Evolutionary conservation across 2,329 filamentous ascomycete genomes (phyloP), one percentile per base, ranked within the genome.

Genomic region (Fusarium tjaetaba): DNA sequence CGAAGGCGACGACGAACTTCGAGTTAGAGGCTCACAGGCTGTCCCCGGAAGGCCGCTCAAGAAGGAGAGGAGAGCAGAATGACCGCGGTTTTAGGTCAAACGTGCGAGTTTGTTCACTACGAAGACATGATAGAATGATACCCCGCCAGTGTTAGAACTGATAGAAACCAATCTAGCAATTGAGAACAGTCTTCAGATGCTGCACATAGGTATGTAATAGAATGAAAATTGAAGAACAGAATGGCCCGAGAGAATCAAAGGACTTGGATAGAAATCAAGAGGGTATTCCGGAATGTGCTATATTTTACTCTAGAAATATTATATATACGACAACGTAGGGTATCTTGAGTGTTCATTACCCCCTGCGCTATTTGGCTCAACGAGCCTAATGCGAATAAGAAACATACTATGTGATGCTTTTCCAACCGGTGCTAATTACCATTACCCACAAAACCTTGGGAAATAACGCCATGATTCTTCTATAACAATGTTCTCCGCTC

Each of bases 1-100:
- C n/a, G 73, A 79, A 16, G 74, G 60, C 18, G 70, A 77, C 20
- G 57, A 77, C 36, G 77, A 80, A 4, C 58, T 80, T 26, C 65
- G 64, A 58, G 61, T 81, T 51, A 77, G 71, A 63, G 68, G 75
- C 45, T 73, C 79, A 15, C 72, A 77, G 26, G 71, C 55, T 28
- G 63, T 70, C 14, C 75, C 71, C 10, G 73, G 73, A 24, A 71
- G 75, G 58, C 51, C 41, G 34, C 57, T 69, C 11, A 81, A 82
- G 65, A 68, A 46, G 43, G 81, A 79, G 30, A 75, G 43, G 34
- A 58, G 34, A 48, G 58, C 32, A 34, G 26, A 43, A 16, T 73
- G 36, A 72, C 28, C 4, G 13, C 15, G 26, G 24, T 51, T 39
- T 32, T 11, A 26, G 22, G 24, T 52, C 38, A 38, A 39, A 36